Percentiles rank a stretch among this genome's conserved stretches.
Evolutionary conservation across 1,139 yeast genomes (phyloP).

Genomic region (Zygosaccharomyces sapae): DNA sequence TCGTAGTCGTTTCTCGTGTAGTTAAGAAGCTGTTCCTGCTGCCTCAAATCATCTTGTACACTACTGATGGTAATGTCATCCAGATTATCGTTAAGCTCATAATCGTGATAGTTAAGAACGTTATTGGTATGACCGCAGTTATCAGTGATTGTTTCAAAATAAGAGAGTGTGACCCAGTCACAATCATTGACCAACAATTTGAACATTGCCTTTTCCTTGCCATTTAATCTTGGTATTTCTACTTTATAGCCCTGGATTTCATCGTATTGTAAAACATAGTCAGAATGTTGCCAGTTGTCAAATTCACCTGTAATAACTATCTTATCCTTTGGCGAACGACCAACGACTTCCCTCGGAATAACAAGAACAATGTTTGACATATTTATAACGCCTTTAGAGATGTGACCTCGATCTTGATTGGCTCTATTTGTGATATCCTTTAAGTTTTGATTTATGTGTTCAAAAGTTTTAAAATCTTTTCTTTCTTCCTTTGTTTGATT

Average conservation of each 20-base stretch:
- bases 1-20: conserved; percentile 4
- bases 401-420: not conserved
- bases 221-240: conserved; percentile 17
- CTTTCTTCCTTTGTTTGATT: conserved; percentile 4
- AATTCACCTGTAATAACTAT: conserved; percentile 27
- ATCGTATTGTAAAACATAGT: conserved; percentile 16
- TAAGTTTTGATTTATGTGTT: not conserved
- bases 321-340: conserved; percentile 17
- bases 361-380: conserved; percentile 15
- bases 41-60: conserved; percentile 11
- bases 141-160: conserved; percentile 23
- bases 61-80: conserved; percentile 23
- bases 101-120: conserved; percentile 17
- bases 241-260: conserved; percentile 18
- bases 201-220: conserved; percentile 19
- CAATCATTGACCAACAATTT: conserved; percentile 25
- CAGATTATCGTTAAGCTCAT: conserved; percentile 15
- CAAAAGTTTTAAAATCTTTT: conserved; percentile 2
- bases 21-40: conserved; percentile 12
- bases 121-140: conserved; percentile 23
- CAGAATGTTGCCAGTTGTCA: conserved; percentile 26
- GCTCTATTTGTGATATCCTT: not conserved
- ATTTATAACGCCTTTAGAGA: not conserved
- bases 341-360: conserved; percentile 13
- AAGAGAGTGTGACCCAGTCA: conserved; percentile 23